A percentile compares a stretch with the other conserved stretches of the same genome.
These are phyloP conservation scores for Starmerella asiatica DNA, from an alignment of 805 yeast species.

Conservation along the genomic window DNA sequence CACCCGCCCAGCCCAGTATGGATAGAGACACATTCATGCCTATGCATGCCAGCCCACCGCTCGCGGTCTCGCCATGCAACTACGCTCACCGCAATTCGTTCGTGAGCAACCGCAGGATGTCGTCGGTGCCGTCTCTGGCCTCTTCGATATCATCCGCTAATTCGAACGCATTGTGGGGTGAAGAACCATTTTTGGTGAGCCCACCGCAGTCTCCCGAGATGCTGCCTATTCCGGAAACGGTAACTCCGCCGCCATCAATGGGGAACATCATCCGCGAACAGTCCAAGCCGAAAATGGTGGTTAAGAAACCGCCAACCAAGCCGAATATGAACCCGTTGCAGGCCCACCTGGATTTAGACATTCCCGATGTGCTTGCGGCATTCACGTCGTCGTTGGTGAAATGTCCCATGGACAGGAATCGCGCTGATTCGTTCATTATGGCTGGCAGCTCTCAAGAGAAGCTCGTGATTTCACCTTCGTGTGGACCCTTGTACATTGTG, in stretches of 20 bases:
- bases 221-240: not conserved
- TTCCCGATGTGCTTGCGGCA: not conserved
- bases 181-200: constrained; percentile 11
- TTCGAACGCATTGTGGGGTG: constrained; percentile 4
- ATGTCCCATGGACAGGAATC: not conserved
- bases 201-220: constrained; percentile 14
- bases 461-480: constrained; percentile 12
- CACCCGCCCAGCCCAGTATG: not conserved
- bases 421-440: constrained; percentile 1
- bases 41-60: too few species aligned
- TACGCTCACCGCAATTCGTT: not conserved
- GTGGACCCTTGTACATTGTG: constrained; percentile 40
- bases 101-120: not conserved
- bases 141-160: not conserved
- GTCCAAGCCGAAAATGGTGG: not conserved
- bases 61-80: too few species aligned
- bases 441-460: constrained; percentile 1
- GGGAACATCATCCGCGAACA: not conserved
- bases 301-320: not conserved
- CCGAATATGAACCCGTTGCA: too few species aligned
- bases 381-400: not conserved
- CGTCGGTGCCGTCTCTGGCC: not conserved
- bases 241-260: too few species aligned
- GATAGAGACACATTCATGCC: too few species aligned
- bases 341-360: too few species aligned